Evolutionary conservation across 805 yeast species (phyloP), one percentile per base, ranked within the genome.

Genomic region (Saturnispora quitensis): DNA sequence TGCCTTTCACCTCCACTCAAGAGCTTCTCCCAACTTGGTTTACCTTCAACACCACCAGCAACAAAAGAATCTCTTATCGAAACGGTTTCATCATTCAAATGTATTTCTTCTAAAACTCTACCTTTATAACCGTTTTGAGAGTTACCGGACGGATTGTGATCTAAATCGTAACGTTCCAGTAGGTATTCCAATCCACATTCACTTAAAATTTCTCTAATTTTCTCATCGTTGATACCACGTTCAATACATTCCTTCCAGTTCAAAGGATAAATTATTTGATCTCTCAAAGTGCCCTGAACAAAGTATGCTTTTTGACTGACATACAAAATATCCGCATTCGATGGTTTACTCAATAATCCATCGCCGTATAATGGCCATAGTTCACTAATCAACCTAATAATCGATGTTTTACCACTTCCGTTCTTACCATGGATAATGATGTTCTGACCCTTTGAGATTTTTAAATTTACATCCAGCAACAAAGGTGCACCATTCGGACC

Each of bases 1-100:
- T 89, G 97, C 68, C 88, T 84, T 66, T 89, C 97, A 52, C 97
- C 97, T n/a, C 97, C 97, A 67, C 93, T 84, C 57, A 89, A 75
- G n/a, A 89, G 84, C 63, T 86, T 95, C 61, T 83, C 83, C 97
- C 97, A 89, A 22, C 52, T 60, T 43, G 61, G 60, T 40, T 61
- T 62, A 34, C 66, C 69, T 35, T 65, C 66, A 25, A 54, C 47
- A 4, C 50, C 40, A 50, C 63, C 56, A 25, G 62, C 60, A 28
- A 53, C 53, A 52, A 58, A 60, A 5, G 64, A 58, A 53, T 63
- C 64, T 44, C 59, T 64, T 20, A 65, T 57, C 31, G 58, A 50
- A 35, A 62, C 54, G n/a, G 20, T 27, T 40, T 55, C 55, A 15
- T 66, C 70, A 48, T 63, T 56, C 18, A 61, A 57, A 9, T 59